Conservation (phyloP, 306 rosid species). For the Cucumis melo region DNA sequence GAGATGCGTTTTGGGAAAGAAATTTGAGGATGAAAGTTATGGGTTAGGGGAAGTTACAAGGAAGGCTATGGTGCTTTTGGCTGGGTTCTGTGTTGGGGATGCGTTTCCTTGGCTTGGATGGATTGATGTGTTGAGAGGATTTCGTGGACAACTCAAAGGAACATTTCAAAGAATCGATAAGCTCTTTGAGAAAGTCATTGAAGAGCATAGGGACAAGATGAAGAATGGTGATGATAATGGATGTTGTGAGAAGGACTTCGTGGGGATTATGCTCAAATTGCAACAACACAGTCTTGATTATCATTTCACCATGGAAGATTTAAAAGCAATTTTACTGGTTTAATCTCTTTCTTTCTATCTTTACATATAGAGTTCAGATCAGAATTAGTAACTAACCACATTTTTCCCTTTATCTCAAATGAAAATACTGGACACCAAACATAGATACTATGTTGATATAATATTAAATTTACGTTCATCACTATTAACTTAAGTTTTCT, state of each 20-base stretch:
- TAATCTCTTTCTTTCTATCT: not conserved
- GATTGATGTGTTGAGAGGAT: constrained; percentile 27
- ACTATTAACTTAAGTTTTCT: too few species aligned
- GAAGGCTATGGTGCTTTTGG: not conserved
- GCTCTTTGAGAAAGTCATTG: constrained; percentile 18
- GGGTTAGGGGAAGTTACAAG: not conserved
- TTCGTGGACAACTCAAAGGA: not conserved
- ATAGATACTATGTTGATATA: too few species aligned
- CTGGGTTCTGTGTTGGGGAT: constrained; percentile 19
- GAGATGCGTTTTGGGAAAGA: not conserved
- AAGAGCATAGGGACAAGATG: constrained; percentile 8
- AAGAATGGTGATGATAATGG: not conserved
- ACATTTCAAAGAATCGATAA: constrained; percentile 3
- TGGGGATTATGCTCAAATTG: constrained; percentile 12
- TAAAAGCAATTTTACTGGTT: constrained; percentile 20
- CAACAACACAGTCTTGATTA: not conserved
- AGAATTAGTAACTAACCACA: too few species aligned
- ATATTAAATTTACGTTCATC: too few species aligned
- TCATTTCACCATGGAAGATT: not conserved
- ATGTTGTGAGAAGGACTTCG: not conserved
- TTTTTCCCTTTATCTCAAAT: too few species aligned
- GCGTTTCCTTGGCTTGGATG: constrained; percentile 23
- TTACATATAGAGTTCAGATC: too few species aligned
- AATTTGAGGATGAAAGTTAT: not conserved
- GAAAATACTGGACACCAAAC: too few species aligned